A percentile compares a stretch with the other conserved stretches of the same genome.
phyloP scores from a whole-genome alignment of 345 rosid genomes.

The Lumnitzera littorea region DNA sequence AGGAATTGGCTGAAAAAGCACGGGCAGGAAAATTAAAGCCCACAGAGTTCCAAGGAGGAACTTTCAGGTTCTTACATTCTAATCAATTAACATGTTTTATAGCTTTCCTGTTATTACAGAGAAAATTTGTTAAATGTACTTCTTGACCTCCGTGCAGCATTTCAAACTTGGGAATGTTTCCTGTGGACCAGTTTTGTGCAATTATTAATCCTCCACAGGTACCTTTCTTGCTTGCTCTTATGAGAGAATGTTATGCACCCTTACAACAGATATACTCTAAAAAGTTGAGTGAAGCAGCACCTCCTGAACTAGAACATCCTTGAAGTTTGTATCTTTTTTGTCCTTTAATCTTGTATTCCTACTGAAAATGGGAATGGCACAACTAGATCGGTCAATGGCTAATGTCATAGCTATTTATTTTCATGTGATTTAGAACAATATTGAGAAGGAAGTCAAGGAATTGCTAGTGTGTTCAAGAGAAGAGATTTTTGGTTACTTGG shows the following conservation, averaged over 20 bases:
- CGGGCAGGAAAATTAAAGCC: conserved; percentile 89
- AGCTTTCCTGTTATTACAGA: background rate
- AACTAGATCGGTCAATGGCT: too few species aligned
- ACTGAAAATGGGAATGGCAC: too few species aligned
- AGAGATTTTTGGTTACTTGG: too few species aligned
- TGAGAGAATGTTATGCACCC: background rate
- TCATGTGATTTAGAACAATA: too few species aligned
- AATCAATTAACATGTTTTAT: background rate
- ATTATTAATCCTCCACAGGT: conserved; percentile 99
- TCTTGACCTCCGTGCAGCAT: conserved; percentile 53
- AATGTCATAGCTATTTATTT: too few species aligned
- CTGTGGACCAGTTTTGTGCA: conserved; percentile 87
- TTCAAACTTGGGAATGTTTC: conserved; percentile 99
- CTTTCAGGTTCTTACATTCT: conserved; percentile 58
- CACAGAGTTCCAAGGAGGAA: conserved; percentile 92
- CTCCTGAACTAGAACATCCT: too few species aligned
- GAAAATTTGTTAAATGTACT: background rate
- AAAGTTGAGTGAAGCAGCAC: too few species aligned
- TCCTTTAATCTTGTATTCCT: too few species aligned
- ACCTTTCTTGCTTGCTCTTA: conserved; percentile 12
- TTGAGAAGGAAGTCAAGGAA: too few species aligned
- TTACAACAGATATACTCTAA: too few species aligned
- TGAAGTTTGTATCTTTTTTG: too few species aligned
- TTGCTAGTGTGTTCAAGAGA: too few species aligned
- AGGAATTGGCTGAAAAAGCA: conserved; percentile 92